Evolutionary conservation across 805 yeast species (phyloP).

Genomic region (Candida takata): DNA sequence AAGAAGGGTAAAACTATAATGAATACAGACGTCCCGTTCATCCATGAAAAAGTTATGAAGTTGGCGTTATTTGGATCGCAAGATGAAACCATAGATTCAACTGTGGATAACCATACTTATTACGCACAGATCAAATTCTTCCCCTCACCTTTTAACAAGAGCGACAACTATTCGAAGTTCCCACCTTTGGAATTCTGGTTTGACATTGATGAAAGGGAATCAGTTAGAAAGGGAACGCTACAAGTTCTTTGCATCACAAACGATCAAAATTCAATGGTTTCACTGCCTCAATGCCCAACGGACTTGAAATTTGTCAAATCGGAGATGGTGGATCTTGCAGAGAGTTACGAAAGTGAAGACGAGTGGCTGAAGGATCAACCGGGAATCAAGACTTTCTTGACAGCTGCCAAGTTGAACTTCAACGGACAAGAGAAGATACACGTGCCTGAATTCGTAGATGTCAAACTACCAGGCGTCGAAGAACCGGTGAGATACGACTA

Average conservation of each 20-base stretch:
- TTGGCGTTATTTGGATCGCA: constrained; percentile 13
- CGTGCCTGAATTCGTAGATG: constrained; percentile 33
- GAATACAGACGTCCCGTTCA: constrained; percentile 19
- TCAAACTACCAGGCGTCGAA: constrained; percentile 32
- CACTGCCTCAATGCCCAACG: constrained; percentile 33
- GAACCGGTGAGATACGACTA: constrained; percentile 36
- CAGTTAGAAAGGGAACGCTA: constrained; percentile 28
- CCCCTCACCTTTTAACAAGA: constrained; percentile 34
- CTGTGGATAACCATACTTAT: constrained; percentile 26
- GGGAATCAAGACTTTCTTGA: constrained; percentile 35
- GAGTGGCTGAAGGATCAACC: constrained; percentile 30
- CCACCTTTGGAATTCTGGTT: constrained; percentile 57
- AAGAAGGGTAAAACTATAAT: constrained; percentile 8
- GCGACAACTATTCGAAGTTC: constrained; percentile 24
- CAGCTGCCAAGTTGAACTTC: constrained; percentile 32
- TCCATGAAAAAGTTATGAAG: constrained; percentile 10
- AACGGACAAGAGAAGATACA: constrained; percentile 29
- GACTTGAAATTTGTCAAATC: constrained; percentile 37
- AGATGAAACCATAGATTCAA: constrained; percentile 7
- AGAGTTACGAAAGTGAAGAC: constrained; percentile 11
- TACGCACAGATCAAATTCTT: constrained; percentile 38
- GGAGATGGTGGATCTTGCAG: constrained; percentile 11
- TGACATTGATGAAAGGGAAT: constrained; percentile 31
- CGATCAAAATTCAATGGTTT: constrained; percentile 35
- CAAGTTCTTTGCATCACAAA: constrained; percentile 38